Conservation (phyloP, 2,329 filamentous ascomycete species). For the Colletotrichum kahawae region DNA sequence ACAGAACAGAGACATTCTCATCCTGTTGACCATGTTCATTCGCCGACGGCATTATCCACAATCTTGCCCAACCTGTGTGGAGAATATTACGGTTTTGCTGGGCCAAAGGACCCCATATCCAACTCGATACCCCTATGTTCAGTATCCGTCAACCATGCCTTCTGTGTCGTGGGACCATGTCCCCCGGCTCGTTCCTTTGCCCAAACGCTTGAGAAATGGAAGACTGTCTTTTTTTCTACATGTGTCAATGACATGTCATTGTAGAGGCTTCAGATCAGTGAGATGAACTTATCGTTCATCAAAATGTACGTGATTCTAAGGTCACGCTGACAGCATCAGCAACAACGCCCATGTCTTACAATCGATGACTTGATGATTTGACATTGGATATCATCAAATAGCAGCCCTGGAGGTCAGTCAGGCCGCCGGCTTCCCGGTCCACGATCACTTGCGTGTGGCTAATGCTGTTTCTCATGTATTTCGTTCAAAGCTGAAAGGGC, state of each 20-base stretch:
- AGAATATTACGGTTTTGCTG: not conserved
- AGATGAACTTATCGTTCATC: not conserved
- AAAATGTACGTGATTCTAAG: not conserved
- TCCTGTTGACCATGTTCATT: not conserved
- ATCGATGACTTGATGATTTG: not conserved
- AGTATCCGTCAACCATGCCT: not conserved
- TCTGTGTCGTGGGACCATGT: not conserved
- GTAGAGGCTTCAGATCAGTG: not conserved
- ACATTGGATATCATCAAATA: not conserved
- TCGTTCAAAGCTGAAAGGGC: not conserved
- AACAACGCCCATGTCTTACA: not conserved
- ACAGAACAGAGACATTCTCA: not conserved
- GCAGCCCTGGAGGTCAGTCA: not conserved
- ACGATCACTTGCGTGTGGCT: not conserved
- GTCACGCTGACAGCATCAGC: not conserved
- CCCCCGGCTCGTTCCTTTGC: not conserved
- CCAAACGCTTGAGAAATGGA: not conserved
- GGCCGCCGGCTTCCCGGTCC: accelerated
- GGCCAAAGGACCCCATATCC: not conserved
- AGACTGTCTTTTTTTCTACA: not conserved
- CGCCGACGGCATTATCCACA: not conserved
- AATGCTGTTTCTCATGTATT: not conserved
- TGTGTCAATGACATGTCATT: not conserved
- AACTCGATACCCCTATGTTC: not conserved
- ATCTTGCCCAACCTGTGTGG: not conserved